phyloP scores from a whole-genome alignment of 805 yeast species.

The Schwanniomyces pseudopolymorphus region DNA sequence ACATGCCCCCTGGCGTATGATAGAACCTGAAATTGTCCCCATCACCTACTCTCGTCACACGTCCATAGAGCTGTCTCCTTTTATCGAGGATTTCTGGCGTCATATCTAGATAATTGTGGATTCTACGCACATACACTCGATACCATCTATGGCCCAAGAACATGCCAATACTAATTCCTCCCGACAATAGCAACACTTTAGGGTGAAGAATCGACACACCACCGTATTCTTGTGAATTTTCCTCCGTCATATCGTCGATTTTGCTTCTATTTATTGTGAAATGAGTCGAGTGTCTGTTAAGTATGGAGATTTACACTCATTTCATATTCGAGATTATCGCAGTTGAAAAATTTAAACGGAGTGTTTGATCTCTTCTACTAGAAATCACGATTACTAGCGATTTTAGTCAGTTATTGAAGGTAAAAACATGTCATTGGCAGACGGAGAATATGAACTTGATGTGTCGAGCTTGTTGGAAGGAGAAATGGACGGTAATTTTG shows the following conservation, averaged over 20 bases:
- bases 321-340: neutral
- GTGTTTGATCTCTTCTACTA: neutral
- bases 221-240: neutral
- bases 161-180: conserved; percentile 29
- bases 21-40: conserved; percentile 92
- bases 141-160: conserved; percentile 31
- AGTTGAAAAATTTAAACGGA: neutral
- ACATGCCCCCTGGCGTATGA: conserved; percentile 89
- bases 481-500: conserved; percentile 12
- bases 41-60: conserved; percentile 89
- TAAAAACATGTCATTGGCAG: conserved; percentile 16
- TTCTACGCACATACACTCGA: conserved; percentile 31
- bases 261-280: neutral
- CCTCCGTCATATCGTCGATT: neutral
- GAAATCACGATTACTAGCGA: too few relatives aligned
- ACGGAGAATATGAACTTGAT: conserved; percentile 46
- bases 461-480: conserved; percentile 20
- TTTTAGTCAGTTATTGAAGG: neutral
- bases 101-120: conserved; percentile 36
- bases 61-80: conserved; percentile 47
- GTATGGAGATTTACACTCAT: neutral
- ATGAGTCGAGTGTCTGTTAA: neutral
- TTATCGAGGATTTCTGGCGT: conserved; percentile 34
- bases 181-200: conserved; percentile 36
- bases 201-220: conserved; percentile 33